phyloP scores from a whole-genome alignment of 768 basidiomycete species.

The Termitomyces sp. region DNA sequence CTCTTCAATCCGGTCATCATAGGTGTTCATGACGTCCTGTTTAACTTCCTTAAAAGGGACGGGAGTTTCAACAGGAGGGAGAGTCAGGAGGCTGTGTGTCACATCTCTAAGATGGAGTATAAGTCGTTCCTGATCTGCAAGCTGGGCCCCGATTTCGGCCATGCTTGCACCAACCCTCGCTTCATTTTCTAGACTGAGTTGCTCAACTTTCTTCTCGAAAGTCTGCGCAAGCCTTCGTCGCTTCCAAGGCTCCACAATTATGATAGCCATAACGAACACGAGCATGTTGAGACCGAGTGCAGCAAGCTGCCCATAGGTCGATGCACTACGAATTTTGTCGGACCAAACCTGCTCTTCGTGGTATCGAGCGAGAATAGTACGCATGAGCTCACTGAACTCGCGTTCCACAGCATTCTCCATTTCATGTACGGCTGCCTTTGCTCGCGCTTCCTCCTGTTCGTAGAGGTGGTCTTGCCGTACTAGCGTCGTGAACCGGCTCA shows the following conservation, averaged over 20 bases:
- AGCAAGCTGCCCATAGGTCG: constrained; percentile 87
- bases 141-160: constrained; percentile 37
- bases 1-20: constrained; percentile 4
- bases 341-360: constrained; percentile 99
- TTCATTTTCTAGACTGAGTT: constrained; percentile 53
- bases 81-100: constrained; percentile 3
- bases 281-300: constrained; percentile 84
- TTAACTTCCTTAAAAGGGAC: neutral
- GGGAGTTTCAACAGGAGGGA: neutral
- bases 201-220: constrained; percentile 79
- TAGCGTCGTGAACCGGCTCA: constrained; percentile 80
- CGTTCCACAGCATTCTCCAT: constrained; percentile 80
- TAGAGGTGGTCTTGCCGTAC: constrained; percentile 86
- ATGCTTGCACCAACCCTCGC: constrained; percentile 42
- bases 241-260: constrained; percentile 97
- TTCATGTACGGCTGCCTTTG: constrained; percentile 60
- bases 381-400: constrained; percentile 85
- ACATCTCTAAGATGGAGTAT: constrained; percentile 11
- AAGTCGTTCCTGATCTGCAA: constrained; percentile 36
- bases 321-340: constrained; percentile 94
- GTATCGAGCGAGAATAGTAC: constrained; percentile 82
- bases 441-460: constrained; percentile 70
- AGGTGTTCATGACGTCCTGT: neutral
- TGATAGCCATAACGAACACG: constrained; percentile 86
- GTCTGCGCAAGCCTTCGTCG: constrained; percentile 78